Evolutionary conservation across 768 basidiomycete genomes (phyloP), one percentile per base, ranked within the genome.

Genomic region (Termitomyces sp.): DNA sequence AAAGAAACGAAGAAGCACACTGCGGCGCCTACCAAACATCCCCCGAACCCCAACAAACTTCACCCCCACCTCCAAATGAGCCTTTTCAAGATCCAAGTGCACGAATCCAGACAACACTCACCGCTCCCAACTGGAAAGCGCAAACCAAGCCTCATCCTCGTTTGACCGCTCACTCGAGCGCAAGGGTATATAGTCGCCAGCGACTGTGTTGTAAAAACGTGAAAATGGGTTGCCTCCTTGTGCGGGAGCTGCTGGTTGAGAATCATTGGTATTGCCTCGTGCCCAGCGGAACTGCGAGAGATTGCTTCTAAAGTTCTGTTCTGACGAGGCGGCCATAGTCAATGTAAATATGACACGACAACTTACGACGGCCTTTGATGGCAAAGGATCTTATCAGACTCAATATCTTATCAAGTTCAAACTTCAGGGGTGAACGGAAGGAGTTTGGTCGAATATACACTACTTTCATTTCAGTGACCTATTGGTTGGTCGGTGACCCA

Each of bases 131-230:
- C 94, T 80, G 54, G 89, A 89, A 40, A 95, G 74, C 44, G 90
- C 88, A 72, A 97, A 92, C 81, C 89, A 96, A 2, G 96, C 95
- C 67, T 98, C 94, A 64, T 98, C 96, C 70, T 99, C 95, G 70
- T 93, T 94, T 32, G 88, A 88, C 45, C 84, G 80, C 63, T 93
- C 92, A 60, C 68, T 83, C 3, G 88, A 90, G 41, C 92, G 80
- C 59, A 98, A 75, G 0, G 96, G 97, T 49, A 98, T 85, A 66
- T 97, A 97, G 61, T 88, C 86, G 13, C 87, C 87, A 9, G 90
- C 90, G 51, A 98, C 78, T 18, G 89, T 83, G 57, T 84, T 89
- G 74, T 95, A 96, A 69, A 95, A 92, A 30, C 93, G 80, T 13
- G 89, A 84, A 70, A 98, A 94, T 3, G 91, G 86, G 66, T 90